A percentile compares a stretch with the other conserved stretches of the same genome.
Evolutionary conservation across 2,329 filamentous ascomycete species (phyloP).

Genomic region (Aspergillus pseudoterreus): DNA sequence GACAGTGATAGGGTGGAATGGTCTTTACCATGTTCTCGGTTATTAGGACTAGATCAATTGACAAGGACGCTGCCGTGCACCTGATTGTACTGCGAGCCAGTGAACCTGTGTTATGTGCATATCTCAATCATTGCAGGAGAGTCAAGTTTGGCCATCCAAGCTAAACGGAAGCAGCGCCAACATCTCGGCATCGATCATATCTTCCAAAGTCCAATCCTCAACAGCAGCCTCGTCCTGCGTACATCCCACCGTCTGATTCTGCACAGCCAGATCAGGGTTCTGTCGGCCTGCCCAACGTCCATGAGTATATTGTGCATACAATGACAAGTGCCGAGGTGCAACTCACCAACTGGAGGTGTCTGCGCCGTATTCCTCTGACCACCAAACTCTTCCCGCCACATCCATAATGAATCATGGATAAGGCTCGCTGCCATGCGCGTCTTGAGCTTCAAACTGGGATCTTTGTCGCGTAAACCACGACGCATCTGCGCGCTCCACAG

Average conservation of each 20-base stretch:
- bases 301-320: background rate
- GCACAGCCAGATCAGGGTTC: background rate
- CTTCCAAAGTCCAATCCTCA: background rate
- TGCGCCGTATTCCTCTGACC: background rate
- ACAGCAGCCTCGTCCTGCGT: background rate
- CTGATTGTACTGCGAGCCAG: too few species aligned
- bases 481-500: background rate
- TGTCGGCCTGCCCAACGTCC: background rate
- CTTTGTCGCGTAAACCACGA: background rate
- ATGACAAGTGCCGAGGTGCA: background rate
- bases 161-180: background rate
- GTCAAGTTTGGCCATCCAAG: background rate
- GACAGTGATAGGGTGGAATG: background rate
- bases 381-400: background rate
- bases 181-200: background rate
- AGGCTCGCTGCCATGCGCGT: background rate
- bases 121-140: too few species aligned
- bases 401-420: background rate
- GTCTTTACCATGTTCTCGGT: too few species aligned
- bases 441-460: background rate
- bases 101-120: too few species aligned
- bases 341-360: background rate
- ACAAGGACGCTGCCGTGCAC: too few species aligned
- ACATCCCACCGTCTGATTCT: background rate
- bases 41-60: too few species aligned